Conservation (phyloP, 1,284 basidiomycete genomes). For the Ceratobasidium sp. region DNA sequence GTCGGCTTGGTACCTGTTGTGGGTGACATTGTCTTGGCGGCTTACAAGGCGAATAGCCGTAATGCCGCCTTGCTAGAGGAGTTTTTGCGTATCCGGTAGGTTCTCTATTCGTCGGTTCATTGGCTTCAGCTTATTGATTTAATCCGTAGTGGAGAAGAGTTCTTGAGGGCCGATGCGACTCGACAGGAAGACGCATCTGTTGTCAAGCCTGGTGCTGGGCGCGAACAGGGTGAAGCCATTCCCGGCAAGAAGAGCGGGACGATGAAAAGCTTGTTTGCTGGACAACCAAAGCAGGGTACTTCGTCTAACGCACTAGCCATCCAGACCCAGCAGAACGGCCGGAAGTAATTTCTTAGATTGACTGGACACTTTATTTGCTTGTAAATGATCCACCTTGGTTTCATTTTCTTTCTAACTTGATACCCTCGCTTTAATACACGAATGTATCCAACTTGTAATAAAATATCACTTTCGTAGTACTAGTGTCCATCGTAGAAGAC, state of each 20-base stretch:
- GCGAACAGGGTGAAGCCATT: constrained; percentile 49
- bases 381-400: not conserved
- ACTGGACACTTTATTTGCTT: not conserved
- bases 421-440: not conserved
- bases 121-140: not conserved
- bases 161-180: constrained; percentile 53
- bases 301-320: constrained; percentile 4
- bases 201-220: constrained; percentile 61
- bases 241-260: constrained; percentile 16
- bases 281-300: constrained; percentile 7
- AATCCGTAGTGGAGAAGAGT: constrained; percentile 58
- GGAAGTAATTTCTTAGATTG: too few relatives aligned
- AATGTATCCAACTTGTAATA: not conserved
- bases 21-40: constrained; percentile 77
- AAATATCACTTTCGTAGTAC: not conserved
- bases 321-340: not conserved
- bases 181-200: constrained; percentile 51
- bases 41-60: constrained; percentile 87
- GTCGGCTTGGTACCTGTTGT: constrained; percentile 79
- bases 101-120: not conserved
- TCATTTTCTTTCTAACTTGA: too few relatives aligned
- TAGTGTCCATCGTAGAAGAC: too few relatives aligned
- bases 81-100: constrained; percentile 63
- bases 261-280: constrained; percentile 23
- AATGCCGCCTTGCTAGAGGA: constrained; percentile 81